These are phyloP conservation scores for Nitzschia palea DNA, from an alignment of 108 stramenopile species.

Conservation along the genomic window DNA sequence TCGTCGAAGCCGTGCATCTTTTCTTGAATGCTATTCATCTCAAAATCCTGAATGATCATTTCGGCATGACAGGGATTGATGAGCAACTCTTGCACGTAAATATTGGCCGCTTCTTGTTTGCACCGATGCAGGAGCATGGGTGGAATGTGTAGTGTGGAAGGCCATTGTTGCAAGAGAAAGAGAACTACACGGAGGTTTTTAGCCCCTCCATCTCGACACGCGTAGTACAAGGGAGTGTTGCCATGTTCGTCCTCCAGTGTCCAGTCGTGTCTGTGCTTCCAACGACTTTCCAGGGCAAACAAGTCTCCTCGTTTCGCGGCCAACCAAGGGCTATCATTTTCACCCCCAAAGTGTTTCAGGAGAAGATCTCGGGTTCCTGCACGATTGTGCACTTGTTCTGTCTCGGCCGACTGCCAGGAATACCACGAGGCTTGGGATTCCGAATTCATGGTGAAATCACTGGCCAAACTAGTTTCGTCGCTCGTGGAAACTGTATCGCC, in stretches of 20 bases:
- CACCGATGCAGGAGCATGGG: constrained; percentile 1
- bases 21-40: background rate
- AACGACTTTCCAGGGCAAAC: constrained; percentile 10
- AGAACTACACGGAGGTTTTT: constrained; percentile 11
- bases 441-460: background rate
- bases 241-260: constrained; percentile 17
- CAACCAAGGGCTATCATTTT: constrained; percentile 22
- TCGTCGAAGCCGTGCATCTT: background rate
- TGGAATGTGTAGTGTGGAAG: background rate
- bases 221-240: constrained; percentile 24
- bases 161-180: constrained; percentile 16
- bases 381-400: constrained; percentile 9
- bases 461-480: background rate
- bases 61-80: constrained; percentile 3
- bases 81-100: constrained; percentile 1
- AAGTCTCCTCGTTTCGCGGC: constrained; percentile 25
- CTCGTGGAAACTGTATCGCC: background rate
- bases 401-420: constrained; percentile 2
- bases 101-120: constrained; percentile 16
- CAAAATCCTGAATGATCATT: constrained; percentile 14
- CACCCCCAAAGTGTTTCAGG: constrained; percentile 12
- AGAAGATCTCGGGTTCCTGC: background rate
- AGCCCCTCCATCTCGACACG: constrained; percentile 21
- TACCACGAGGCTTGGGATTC: constrained; percentile 1
- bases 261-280: constrained; percentile 24